phyloP scores from a whole-genome alignment of 345 rosid species.

The Gossypium ekmanianum region DNA sequence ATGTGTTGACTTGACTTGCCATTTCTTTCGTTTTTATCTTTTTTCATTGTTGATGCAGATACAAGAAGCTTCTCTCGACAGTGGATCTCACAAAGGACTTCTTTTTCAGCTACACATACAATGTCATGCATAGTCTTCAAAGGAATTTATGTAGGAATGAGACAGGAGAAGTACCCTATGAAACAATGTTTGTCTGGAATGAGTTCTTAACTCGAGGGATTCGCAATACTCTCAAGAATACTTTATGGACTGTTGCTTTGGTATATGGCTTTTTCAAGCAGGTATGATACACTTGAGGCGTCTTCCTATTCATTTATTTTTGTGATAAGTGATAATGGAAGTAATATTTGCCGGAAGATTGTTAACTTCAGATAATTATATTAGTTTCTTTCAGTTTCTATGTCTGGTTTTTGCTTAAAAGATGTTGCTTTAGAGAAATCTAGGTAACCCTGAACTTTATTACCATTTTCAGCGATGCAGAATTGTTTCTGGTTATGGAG shows the following conservation, averaged over 20 bases:
- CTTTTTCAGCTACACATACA: constrained; percentile 94
- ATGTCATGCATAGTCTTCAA: constrained; percentile 83
- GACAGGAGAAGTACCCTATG: constrained; percentile 50
- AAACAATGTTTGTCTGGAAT: constrained; percentile 94
- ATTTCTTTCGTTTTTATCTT: constrained; percentile 27
- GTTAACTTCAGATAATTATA: not conserved
- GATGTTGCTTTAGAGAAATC: not conserved
- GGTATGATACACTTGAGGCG: constrained; percentile 39
- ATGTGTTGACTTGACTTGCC: constrained; percentile 33
- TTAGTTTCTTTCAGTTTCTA: constrained; percentile 4
- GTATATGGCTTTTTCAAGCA: constrained; percentile 95
- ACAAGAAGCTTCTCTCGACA: constrained; percentile 91
- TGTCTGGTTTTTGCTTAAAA: not conserved
- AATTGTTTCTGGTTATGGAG: not conserved
- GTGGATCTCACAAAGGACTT: constrained; percentile 96
- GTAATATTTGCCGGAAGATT: not conserved
- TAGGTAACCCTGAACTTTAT: not conserved
- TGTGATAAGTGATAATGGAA: not conserved
- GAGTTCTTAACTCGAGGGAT: constrained; percentile 78
- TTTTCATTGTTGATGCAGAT: constrained; percentile 51
- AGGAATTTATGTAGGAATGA: constrained; percentile 49
- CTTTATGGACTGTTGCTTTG: constrained; percentile 86
- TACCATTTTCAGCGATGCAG: not conserved
- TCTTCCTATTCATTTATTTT: not conserved
- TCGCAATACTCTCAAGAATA: constrained; percentile 55